Percentiles rank a stretch among this genome's conserved stretches.
phyloP scores from a whole-genome alignment of 768 basidiomycete species.

The Pilatotrama ljubarskyi region DNA sequence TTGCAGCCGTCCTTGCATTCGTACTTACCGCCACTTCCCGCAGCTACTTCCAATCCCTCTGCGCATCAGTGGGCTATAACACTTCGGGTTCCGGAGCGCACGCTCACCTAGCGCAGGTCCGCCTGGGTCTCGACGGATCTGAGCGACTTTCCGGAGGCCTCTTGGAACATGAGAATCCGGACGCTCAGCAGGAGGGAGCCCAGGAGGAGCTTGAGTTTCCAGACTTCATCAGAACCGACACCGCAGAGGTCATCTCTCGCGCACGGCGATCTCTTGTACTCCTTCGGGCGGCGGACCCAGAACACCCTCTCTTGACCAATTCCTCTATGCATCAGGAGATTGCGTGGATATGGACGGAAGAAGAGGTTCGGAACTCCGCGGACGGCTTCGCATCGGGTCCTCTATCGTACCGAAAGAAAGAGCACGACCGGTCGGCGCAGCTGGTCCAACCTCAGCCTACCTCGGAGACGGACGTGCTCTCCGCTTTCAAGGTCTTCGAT shows the following conservation, averaged over 20 bases:
- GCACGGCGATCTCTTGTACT: slow-evolving; percentile 72
- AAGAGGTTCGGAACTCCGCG: slow-evolving; percentile 42
- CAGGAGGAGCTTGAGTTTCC: slow-evolving; percentile 52
- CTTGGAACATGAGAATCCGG: neutral
- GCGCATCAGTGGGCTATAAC: slow-evolving; percentile 57
- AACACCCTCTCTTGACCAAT: slow-evolving; percentile 55
- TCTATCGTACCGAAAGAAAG: neutral
- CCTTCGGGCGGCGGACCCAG: slow-evolving; percentile 61
- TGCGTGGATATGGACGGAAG: slow-evolving; percentile 65
- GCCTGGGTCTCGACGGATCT: neutral
- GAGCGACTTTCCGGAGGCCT: neutral
- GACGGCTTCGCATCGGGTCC: neutral
- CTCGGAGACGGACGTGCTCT: neutral
- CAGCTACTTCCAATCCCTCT: slow-evolving; percentile 60
- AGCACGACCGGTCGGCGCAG: neutral
- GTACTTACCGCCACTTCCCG: slow-evolving; percentile 64
- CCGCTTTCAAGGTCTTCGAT: slow-evolving; percentile 13
- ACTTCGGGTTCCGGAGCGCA: slow-evolving; percentile 4
- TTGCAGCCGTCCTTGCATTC: slow-evolving; percentile 62
- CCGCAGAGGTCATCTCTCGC: slow-evolving; percentile 55
- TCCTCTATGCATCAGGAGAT: slow-evolving; percentile 29
- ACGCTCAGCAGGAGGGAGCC: slow-evolving; percentile 37
- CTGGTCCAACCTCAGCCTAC: neutral
- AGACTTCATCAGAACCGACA: slow-evolving; percentile 55
- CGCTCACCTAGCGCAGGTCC: neutral